Base-by-base conservation (phyloP, 441 rosid genomes). In the Arabidopsis lyrata region DNA sequence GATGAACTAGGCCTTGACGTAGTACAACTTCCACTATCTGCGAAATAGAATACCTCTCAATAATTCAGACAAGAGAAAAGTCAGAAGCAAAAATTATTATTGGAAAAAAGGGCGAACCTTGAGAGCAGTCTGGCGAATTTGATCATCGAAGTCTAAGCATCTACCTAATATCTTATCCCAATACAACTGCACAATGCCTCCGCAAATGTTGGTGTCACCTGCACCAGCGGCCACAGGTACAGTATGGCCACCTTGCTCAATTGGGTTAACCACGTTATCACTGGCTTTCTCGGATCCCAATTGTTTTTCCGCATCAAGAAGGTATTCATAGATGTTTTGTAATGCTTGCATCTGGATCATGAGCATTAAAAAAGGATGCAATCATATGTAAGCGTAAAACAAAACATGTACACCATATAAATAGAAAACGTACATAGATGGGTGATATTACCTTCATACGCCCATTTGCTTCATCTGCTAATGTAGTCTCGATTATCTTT, bases 221-320 rank as follows among this genome's bases (percentile, higher is more conserved):
- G 99, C 99, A 82, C 99, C 99, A 16, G 99, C 99, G 63, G 99
- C 99, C 78, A 94, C 99, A 57, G 99, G 96, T 55, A 96, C 98
- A 61, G 83, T 81, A 48, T 82, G 34, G 66, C 86, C 90, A 70
- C 81, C 86, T 79, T 88, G 92, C 69, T 72, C 85, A 42, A 86
- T 66, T 75, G 74, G 57, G 75, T 78, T 61, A 67, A 70, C 82
- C 8, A 32, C 77, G 74, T 74, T 79, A 74, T 80, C 76, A 74
- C 66, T 68, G 61, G 77, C 80, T 81, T 87, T 88, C 66, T 89
- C 96, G 4, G 85, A 81, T 81, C 78, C 98, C 95, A 96, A 76
- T 87, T 90, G 90, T 84, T 86, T 90, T 87, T 96, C 99, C 63
- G 93, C 93, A 78, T 96, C 97, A 71, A 96, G 90, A 84, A 96